Evolutionary conservation across 1,284 basidiomycete genomes (phyloP).

Genomic region (Ustilago shanxiensis): DNA sequence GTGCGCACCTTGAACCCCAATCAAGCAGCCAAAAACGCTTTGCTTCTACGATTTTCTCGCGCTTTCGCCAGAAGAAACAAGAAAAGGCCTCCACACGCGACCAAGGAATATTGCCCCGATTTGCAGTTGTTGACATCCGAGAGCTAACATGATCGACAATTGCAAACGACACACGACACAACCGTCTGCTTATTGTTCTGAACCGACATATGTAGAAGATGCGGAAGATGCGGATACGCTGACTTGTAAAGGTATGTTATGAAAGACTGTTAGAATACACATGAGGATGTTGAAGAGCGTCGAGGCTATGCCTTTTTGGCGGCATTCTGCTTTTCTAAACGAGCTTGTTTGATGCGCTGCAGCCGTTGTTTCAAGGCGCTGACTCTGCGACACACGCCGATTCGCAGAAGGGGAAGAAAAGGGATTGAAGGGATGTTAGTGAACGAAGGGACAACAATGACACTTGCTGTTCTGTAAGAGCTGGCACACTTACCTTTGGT

Average conservation of each 20-base stretch:
- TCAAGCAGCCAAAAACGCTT: neutral
- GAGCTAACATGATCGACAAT: neutral
- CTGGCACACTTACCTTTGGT: constrained; percentile 50
- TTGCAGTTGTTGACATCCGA: neutral
- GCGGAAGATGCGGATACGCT: no score
- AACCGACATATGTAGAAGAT: no score
- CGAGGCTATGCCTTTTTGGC: constrained; percentile 9
- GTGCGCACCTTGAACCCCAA: neutral
- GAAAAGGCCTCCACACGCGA: constrained; percentile 45
- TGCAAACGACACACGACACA: neutral
- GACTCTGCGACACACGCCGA: constrained; percentile 36
- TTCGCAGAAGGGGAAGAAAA: no score
- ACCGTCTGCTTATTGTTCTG: no score
- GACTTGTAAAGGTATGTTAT: no score
- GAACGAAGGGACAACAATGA: neutral
- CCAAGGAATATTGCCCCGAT: neutral
- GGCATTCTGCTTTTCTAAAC: constrained; percentile 34
- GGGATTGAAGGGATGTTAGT: neutral
- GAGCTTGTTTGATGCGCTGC: constrained; percentile 48
- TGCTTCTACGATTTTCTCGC: constrained; percentile 41
- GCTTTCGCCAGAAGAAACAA: constrained; percentile 25
- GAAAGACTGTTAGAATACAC: neutral
- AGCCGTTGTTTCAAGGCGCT: constrained; percentile 46
- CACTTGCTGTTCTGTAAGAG: neutral
- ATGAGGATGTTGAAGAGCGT: neutral